Evolutionary conservation across 148 eudicot species (phyloP), one percentile per base, ranked within the genome.

Genomic region (Silene uniflora): DNA sequence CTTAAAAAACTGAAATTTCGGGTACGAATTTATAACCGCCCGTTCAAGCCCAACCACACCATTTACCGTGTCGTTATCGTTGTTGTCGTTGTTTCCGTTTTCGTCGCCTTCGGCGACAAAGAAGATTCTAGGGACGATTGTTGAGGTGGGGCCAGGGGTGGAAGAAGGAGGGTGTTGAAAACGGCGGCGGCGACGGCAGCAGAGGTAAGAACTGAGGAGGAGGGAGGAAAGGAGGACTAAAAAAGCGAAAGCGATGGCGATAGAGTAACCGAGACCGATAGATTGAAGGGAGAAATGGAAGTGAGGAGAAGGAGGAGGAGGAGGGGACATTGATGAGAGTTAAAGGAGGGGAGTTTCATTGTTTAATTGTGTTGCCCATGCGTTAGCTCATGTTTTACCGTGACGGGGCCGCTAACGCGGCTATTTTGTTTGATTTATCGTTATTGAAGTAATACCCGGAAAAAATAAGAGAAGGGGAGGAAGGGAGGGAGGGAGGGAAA

Each of bases 181-280:
- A 16, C 77, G 83, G 72, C 67, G 77, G 74, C 73, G 76, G 75
- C 55, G 67, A 82, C 89, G 89, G 80, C 80, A 89, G 73, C 92
- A 93, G 79, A 91, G 49, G 87, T 90, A 91, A 82, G 93, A 89
- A 63, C 87, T 77, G 78, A 92, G 89, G 74, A 92, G 80, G 75
- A 90, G 60, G 56, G 89, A 73, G 75, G 92, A 86, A 82, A 89
- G 82, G 83, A 91, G 90, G 73, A 93, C 83, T 81, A 93, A 92
- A 84, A 93, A 89, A 64, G 87, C 97, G 71, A 93, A 78, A 69
- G 97, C 87, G 74, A 93, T 80, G 62, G 94, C 95, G 65, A 93
- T 87, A 55, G 89, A 82, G 86, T 91, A 91, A 74, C 98, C 96
- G 78, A 89, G 87, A 56, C 96, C 93, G 83, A 93, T 32, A 76